phyloP scores from a whole-genome alignment of 306 rosid genomes.

The Dryas alaskensis region DNA sequence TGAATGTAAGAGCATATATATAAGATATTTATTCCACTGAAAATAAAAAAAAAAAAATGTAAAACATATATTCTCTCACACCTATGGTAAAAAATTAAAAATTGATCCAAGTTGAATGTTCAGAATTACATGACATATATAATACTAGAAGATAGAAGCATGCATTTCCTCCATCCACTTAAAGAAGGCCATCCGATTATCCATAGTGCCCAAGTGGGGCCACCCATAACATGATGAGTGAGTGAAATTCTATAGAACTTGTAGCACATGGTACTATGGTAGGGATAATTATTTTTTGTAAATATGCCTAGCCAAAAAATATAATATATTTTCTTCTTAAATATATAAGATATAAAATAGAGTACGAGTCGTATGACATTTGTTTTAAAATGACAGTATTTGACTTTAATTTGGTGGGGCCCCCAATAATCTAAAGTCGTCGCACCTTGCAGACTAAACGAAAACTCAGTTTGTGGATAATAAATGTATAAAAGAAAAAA shows the following conservation, averaged over 20 bases:
- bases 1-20: too few relatives aligned
- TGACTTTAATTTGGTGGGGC: constrained; percentile 9
- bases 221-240: not conserved
- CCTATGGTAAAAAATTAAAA: too few relatives aligned
- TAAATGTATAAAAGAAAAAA: not conserved
- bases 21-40: too few relatives aligned
- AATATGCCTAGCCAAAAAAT: not conserved
- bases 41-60: too few relatives aligned
- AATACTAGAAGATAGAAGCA: not conserved
- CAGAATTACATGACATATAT: not conserved
- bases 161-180: not conserved
- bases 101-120: not conserved
- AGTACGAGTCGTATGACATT: not conserved
- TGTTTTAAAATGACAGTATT: not conserved
- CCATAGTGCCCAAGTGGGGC: not conserved
- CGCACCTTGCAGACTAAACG: not conserved
- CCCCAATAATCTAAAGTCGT: constrained; percentile 11
- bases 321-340: not conserved
- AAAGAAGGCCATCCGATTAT: not conserved
- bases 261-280: not conserved
- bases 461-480: not conserved
- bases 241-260: not conserved
- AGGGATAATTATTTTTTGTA: constrained; percentile 6
- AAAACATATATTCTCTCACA: too few relatives aligned
- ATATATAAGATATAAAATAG: not conserved